Conservation (phyloP, 192 early-diverging fungal genomes). For the Allomyces macrogynus region DNA sequence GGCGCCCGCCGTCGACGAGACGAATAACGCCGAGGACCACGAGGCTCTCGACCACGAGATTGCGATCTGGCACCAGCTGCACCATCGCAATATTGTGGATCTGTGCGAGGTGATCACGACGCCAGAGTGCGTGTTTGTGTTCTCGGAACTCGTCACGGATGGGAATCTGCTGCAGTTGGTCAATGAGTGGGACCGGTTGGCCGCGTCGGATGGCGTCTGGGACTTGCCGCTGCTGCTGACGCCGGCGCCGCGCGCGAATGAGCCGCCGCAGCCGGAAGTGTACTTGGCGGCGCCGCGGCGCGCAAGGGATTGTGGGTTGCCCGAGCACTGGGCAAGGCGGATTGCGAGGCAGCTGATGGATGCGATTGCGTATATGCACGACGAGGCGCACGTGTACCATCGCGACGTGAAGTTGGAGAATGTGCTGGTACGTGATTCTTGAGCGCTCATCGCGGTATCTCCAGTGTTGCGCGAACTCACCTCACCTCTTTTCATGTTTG, state of each 20-base stretch:
- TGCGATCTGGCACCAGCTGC: background rate
- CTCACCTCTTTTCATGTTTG: too few species aligned
- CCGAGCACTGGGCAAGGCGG: background rate
- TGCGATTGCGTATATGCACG: conserved; percentile 4
- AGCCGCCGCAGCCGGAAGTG: background rate
- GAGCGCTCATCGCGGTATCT: background rate
- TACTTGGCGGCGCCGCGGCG: background rate
- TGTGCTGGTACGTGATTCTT: background rate
- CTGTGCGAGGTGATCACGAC: background rate
- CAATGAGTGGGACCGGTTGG: background rate
- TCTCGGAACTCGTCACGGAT: background rate
- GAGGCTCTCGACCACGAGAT: background rate
- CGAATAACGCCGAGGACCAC: background rate
- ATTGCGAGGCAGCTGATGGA: conserved; percentile 1
- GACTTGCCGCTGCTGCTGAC: background rate
- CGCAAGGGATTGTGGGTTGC: background rate
- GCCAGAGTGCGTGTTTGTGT: background rate
- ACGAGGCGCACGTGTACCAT: background rate
- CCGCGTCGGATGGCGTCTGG: background rate
- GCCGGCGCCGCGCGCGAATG: background rate
- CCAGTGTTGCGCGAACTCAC: too few species aligned
- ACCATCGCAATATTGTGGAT: background rate
- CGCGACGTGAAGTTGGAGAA: conserved; percentile 6
- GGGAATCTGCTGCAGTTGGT: background rate
- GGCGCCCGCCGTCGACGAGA: background rate